Evolutionary conservation across 495 filamentous ascomycete species (phyloP), one percentile per base, ranked within the genome.

Genomic region (Xylaria palmicola): DNA sequence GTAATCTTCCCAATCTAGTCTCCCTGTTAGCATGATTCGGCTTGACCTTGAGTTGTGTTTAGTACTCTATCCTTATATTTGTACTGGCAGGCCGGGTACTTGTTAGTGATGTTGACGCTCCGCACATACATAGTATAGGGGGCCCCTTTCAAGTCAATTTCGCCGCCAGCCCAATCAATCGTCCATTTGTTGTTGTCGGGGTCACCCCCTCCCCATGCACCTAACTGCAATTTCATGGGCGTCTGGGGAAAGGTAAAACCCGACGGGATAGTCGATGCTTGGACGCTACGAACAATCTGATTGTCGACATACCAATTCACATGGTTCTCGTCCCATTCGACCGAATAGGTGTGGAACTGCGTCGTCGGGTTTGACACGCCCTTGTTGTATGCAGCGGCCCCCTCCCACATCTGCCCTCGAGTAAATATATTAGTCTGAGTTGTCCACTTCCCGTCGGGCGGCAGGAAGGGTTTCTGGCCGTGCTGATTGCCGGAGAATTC

Each of bases 391-490:
- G 83, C 80, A 2, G 77, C 81, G 15, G 86, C 89, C 63, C 91
- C 88, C 45, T 71, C 64, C 68, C 68, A 71, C 68, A 71, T 71
- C 48, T 89, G 90, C 26, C 93, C 93, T 79, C 96, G 93, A 70
- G 91, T 88, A 73, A 92, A 98, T 79, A 89, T 93, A 79, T 97
- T 97, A 76, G 85, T 88, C 77, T 97, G 89, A 19, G 92, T 90
- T 29, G 81, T 72, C 60, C 75, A 71, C 64, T 60, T 65, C 39
- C 66, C 68, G 40, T 71, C 64, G 2, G 63, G 51, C 22, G 68
- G 68, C 13, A 66, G 68, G 39, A 71, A 71, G 20, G 68, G 68
- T 26, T 66, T 62, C 59, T 86, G 70, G 39, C 73, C 79, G 50
- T 80, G 77, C 64, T 88, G 81, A 47, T 80, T 80, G 15, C 88